phyloP scores from a whole-genome alignment of 2,329 filamentous ascomycete species.

The Fusarium pilosicola region DNA sequence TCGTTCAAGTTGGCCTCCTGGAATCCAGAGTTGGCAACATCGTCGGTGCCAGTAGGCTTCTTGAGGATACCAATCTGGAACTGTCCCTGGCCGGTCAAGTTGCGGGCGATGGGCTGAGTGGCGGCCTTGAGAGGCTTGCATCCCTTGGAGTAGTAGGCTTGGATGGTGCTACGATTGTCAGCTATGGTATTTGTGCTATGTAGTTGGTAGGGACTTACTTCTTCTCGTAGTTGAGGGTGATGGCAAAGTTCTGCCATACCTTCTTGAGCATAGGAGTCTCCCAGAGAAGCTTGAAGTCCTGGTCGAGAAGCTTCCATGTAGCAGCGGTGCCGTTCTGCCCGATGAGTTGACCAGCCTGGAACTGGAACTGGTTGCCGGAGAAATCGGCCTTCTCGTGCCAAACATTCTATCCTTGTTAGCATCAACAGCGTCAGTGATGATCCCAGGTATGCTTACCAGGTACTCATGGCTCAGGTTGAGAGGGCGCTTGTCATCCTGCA shows the following conservation, averaged over 20 bases:
- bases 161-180: conserved; percentile 57
- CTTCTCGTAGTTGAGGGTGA: conserved; percentile 65
- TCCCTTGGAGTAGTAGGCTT: conserved; percentile 66
- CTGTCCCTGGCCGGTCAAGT: conserved; percentile 65
- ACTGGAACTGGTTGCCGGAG: conserved; percentile 62
- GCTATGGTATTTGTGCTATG: not conserved
- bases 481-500: conserved; percentile 60
- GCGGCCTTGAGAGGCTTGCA: conserved; percentile 56
- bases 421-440: rapidly evolving
- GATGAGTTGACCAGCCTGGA: conserved; percentile 66
- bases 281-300: conserved; percentile 62
- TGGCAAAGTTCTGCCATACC: conserved; percentile 70
- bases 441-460: conserved; percentile 50
- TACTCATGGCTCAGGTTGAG: conserved; percentile 72
- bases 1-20: conserved; percentile 62
- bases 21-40: conserved; percentile 59
- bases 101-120: conserved; percentile 61
- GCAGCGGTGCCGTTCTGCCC: conserved; percentile 50
- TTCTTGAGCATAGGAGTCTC: conserved; percentile 59
- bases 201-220: conserved; percentile 54
- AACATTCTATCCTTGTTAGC: conserved; percentile 41
- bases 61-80: conserved; percentile 72
- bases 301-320: conserved; percentile 58
- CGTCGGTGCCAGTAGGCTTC: conserved; percentile 62
- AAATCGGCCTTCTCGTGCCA: conserved; percentile 60